Conservation (phyloP, 208 protist species). For the Crithidia sp. region DNA sequence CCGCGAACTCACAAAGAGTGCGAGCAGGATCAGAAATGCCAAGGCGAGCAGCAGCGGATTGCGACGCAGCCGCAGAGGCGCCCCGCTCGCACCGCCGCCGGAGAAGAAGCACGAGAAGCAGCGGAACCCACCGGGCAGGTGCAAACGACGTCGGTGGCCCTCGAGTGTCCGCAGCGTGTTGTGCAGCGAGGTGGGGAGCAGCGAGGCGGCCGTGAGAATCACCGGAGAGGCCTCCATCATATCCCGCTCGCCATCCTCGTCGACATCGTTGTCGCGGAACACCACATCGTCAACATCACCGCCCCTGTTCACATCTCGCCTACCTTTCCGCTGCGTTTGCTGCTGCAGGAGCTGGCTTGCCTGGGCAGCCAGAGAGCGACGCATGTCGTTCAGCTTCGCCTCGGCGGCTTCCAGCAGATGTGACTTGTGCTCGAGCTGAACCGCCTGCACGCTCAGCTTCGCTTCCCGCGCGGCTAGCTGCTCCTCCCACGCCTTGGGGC, state of each 20-base stretch:
- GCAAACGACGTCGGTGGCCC: constrained; percentile 17
- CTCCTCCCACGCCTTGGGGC: constrained; percentile 19
- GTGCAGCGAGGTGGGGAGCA: constrained; percentile 27
- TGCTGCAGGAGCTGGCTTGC: constrained; percentile 57
- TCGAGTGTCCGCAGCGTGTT: constrained; percentile 23
- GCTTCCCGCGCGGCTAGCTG: constrained; percentile 27
- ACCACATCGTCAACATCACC: background rate
- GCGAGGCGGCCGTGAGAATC: constrained; percentile 28
- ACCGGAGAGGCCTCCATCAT: constrained; percentile 23
- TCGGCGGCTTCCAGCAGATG: constrained; percentile 54
- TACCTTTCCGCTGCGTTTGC: constrained; percentile 4
- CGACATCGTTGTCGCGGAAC: constrained; percentile 1
- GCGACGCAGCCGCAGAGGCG: constrained; percentile 17
- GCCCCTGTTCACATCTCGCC: constrained; percentile 4
- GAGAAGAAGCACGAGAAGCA: constrained; percentile 28
- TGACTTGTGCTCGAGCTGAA: constrained; percentile 42
- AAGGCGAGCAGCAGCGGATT: constrained; percentile 23
- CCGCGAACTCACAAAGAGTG: no score
- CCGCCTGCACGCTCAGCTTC: constrained; percentile 20
- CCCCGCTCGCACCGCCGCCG: constrained; percentile 10
- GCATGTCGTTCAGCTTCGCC: constrained; percentile 60
- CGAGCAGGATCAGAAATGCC: background rate
- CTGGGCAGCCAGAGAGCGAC: constrained; percentile 63
- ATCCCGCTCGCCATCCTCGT: constrained; percentile 5
- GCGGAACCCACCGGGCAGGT: constrained; percentile 24